Evolutionary conservation across 164 flowering plant genomes (phyloP).

Genomic region (Sextonia rubra): DNA sequence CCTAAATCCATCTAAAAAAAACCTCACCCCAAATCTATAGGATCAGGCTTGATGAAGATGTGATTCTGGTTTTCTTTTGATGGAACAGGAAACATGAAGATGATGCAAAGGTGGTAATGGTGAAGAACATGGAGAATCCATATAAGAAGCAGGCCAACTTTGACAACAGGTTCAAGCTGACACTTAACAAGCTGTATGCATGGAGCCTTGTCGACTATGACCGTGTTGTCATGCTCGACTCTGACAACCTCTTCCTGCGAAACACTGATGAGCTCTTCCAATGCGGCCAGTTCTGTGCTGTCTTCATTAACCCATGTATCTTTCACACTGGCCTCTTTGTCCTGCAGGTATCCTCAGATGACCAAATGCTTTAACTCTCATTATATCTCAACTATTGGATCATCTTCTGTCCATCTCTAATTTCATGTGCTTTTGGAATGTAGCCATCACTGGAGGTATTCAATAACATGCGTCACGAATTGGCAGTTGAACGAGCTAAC

Average conservation of each 20-base stretch:
- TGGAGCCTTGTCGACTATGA: slow-evolving; percentile 82
- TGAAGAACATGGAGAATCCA: slow-evolving; percentile 76
- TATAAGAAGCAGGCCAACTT: slow-evolving; percentile 44
- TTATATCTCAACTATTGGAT: neutral
- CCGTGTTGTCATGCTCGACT: slow-evolving; percentile 91
- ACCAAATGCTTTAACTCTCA: neutral
- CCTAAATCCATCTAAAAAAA: too few species aligned
- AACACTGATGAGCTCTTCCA: slow-evolving; percentile 91
- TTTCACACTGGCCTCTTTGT: slow-evolving; percentile 98
- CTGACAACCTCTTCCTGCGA: slow-evolving; percentile 82
- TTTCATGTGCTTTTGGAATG: slow-evolving; percentile 9
- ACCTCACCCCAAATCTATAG: too few species aligned
- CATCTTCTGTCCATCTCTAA: neutral
- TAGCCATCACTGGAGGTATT: slow-evolving; percentile 87
- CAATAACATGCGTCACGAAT: slow-evolving; percentile 67
- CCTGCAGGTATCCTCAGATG: slow-evolving; percentile 52
- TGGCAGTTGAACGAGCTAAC: slow-evolving; percentile 48
- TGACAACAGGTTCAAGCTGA: slow-evolving; percentile 61
- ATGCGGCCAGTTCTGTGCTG: slow-evolving; percentile 97
- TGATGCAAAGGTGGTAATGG: slow-evolving; percentile 82
- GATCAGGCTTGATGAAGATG: too few species aligned
- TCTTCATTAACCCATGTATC: slow-evolving; percentile 97
- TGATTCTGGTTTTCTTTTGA: neutral
- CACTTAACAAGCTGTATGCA: slow-evolving; percentile 95
- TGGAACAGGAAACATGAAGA: slow-evolving; percentile 69